A percentile compares a stretch with the other conserved stretches of the same genome.
Conservation (phyloP, 768 basidiomycete genomes). For the Tephrocybe sp. region DNA sequence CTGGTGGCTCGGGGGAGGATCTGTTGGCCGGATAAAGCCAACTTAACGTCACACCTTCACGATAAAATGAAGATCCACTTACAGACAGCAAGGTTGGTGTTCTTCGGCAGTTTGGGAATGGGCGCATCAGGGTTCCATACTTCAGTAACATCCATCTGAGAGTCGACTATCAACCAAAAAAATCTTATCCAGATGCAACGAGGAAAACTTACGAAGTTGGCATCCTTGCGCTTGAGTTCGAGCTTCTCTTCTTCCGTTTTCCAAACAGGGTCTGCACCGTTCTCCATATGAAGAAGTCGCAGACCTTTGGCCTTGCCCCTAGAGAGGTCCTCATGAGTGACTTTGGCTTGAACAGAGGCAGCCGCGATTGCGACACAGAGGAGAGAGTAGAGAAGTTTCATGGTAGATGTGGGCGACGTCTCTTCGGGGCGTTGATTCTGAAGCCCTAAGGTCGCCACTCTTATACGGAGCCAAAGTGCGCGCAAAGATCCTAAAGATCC, state of each 20-base stretch:
- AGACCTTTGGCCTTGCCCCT: constrained; percentile 29
- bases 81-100: neutral
- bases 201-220: constrained; percentile 24
- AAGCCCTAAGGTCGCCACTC: neutral
- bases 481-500: too few relatives aligned
- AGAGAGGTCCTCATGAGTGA: constrained; percentile 20
- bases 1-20: constrained; percentile 25
- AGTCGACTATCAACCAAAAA: neutral
- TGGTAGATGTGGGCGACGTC: neutral
- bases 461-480: neutral
- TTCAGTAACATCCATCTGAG: constrained; percentile 7
- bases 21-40: constrained; percentile 8
- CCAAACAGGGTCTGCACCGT: constrained; percentile 29
- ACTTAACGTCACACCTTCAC: too few relatives aligned
- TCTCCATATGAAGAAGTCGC: constrained; percentile 27
- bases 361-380: neutral
- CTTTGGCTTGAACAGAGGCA: constrained; percentile 8
- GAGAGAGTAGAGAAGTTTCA: neutral
- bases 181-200: neutral
- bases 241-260: constrained; percentile 29
- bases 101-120: neutral
- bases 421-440: neutral
- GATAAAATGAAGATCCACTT: too few relatives aligned
- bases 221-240: constrained; percentile 21
- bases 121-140: neutral